phyloP scores from a whole-genome alignment of 2,329 filamentous ascomycete species.

The Passalora sequoiae region DNA sequence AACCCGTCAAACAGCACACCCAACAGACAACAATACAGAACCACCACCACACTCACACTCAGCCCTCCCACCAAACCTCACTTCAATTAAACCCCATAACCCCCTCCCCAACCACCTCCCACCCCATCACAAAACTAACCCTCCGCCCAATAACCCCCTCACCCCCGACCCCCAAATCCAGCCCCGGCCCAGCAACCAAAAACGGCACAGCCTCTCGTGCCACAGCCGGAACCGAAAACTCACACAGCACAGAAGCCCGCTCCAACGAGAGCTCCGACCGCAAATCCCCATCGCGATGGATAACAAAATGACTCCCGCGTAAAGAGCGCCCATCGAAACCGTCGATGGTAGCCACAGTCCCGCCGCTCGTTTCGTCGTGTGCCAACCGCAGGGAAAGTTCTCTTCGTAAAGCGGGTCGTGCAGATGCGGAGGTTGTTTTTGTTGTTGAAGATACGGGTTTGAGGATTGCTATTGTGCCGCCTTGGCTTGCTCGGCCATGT shows the following conservation, averaged over 20 bases:
- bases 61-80: too few relatives aligned
- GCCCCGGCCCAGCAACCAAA: slow-evolving; percentile 12
- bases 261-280: slow-evolving; percentile 2
- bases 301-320: slow-evolving; percentile 12
- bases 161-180: slow-evolving; percentile 27
- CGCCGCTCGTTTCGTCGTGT: slow-evolving; percentile 3
- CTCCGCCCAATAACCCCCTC: slow-evolving; percentile 27
- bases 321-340: slow-evolving; percentile 13
- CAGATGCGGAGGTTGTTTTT: background rate
- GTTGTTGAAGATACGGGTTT: slow-evolving; percentile 12
- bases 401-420: slow-evolving; percentile 11
- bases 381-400: slow-evolving; percentile 23
- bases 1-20: background rate
- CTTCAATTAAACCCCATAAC: slow-evolving; percentile 31
- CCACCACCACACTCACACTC: too few relatives aligned
- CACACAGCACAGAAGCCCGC: slow-evolving; percentile 17
- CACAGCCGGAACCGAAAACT: slow-evolving; percentile 12
- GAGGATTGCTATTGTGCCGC: slow-evolving; percentile 27
- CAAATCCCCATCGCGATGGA: slow-evolving; percentile 27
- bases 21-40: background rate
- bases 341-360: slow-evolving; percentile 23
- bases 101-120: slow-evolving; percentile 21
- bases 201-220: slow-evolving; percentile 13
- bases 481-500: slow-evolving; percentile 16
- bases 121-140: slow-evolving; percentile 21